Evolutionary conservation across 768 basidiomycete genomes (phyloP).

Genomic region (Termitomyces titanicus): DNA sequence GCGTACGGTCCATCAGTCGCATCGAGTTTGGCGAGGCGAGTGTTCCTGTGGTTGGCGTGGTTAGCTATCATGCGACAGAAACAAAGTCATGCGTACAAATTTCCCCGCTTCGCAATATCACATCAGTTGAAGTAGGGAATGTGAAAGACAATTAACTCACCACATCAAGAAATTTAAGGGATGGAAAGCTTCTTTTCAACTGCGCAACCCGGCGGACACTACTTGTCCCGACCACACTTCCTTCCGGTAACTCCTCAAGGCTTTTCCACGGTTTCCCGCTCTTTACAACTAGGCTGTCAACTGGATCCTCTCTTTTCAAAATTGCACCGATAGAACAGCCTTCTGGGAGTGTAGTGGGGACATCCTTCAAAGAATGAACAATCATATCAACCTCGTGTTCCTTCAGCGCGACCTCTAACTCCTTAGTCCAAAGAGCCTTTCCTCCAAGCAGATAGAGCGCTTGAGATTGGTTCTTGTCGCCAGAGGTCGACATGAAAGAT

Average conservation of each 20-base stretch:
- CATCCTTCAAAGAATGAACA: conserved; percentile 90
- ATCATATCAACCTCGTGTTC: conserved; percentile 81
- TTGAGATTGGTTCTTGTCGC: conserved; percentile 91
- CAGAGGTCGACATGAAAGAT: conserved; percentile 56
- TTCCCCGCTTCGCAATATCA: conserved; percentile 60
- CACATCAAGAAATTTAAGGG: conserved; percentile 80
- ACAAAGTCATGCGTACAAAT: conserved; percentile 55
- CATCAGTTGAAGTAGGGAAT: neutral
- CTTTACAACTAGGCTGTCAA: conserved; percentile 87
- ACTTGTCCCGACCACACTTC: conserved; percentile 92
- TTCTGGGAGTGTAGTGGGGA: conserved; percentile 82
- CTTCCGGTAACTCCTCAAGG: conserved; percentile 80
- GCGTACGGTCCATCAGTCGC: conserved; percentile 74
- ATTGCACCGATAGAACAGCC: conserved; percentile 87
- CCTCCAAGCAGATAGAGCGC: conserved; percentile 85
- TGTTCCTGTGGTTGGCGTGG: conserved; percentile 52
- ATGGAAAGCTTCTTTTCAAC: conserved; percentile 71
- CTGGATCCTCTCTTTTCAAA: conserved; percentile 81
- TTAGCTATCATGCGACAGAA: conserved; percentile 7
- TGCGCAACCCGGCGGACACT: conserved; percentile 93
- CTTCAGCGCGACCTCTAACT: conserved; percentile 83
- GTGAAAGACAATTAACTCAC: conserved; percentile 46
- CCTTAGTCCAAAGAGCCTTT: conserved; percentile 95
- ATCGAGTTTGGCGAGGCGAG: conserved; percentile 89
- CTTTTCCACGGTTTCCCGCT: conserved; percentile 61